These are phyloP conservation scores for Chaetomiaceae sp. DNA, from an alignment of 2,329 filamentous ascomycete species.

Conservation along the genomic window DNA sequence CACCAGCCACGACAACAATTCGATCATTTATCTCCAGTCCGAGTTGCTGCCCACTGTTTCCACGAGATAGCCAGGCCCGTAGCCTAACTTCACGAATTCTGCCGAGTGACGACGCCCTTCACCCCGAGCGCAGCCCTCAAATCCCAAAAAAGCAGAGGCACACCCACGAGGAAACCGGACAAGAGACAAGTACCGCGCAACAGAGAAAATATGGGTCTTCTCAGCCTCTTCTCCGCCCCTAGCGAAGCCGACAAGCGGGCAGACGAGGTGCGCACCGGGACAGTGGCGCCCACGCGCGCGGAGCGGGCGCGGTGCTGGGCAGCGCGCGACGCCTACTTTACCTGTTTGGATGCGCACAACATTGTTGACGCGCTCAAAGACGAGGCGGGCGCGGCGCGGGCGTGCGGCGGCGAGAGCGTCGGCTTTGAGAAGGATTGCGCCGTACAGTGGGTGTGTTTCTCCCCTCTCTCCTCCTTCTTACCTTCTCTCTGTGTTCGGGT, in stretches of 20 bases:
- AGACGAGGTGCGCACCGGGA: constrained; percentile 49
- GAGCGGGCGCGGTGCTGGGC: constrained; percentile 85
- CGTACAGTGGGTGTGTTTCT: constrained; percentile 70
- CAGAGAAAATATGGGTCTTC: constrained; percentile 38
- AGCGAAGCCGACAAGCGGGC: constrained; percentile 41
- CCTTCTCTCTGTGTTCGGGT: no score
- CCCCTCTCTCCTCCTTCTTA: background rate
- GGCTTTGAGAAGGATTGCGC: constrained; percentile 83
- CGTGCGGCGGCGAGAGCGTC: constrained; percentile 36
- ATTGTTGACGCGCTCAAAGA: constrained; percentile 64
- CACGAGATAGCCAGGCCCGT: no score
- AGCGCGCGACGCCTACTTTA: constrained; percentile 79
- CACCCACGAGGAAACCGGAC: background rate
- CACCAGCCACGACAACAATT: no score
- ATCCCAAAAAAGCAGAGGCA: background rate
- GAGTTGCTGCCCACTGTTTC: no score
- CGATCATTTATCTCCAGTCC: no score
- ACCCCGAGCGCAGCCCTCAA: no score
- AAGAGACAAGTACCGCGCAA: no score
- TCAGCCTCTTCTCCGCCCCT: constrained; percentile 34
- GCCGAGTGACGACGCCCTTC: no score
- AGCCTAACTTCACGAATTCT: no score
- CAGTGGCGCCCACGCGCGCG: constrained; percentile 73
- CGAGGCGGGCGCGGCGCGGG: constrained; percentile 33
- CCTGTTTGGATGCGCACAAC: constrained; percentile 72